Evolutionary conservation across 495 filamentous ascomycete genomes (phyloP), one percentile per base, ranked within the genome.

Genomic region (Penicillium simplicissimum): DNA sequence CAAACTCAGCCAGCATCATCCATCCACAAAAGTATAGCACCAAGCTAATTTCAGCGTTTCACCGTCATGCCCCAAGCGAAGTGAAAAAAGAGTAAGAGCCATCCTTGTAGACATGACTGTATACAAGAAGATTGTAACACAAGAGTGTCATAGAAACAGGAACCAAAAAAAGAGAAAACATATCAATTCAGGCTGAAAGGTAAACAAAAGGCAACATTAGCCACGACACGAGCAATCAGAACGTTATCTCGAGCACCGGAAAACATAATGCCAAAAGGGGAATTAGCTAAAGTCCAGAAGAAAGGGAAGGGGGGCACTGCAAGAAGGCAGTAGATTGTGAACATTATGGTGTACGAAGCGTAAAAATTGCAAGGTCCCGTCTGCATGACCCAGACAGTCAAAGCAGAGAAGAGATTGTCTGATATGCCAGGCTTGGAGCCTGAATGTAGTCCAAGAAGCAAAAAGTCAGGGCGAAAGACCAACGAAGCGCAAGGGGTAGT

Each of bases 41-140:
- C 28, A 43, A n/a, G 38, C 55, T 14, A 47, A 5, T 15, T 3
- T 36, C 33, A 53, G 8, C 31, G 19, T 31, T 10, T 13, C 23
- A 31, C 11, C 25, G 14, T 31, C 45, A 9, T 6, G 14, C n/a
- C 17, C 15, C 15, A 11, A 33, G 23, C 25, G 35, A 31, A 53
- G 51, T 31, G 28, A 31, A 15, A 53, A 53, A 35, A 17, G 23
- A 15, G 33, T 25, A 51, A 51, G 51, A 23, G 55, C 33, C 58
- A 23, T 58, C 15, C 35, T 56, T 43, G 40, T 63, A 51, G 56
- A 55, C 58, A 65, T 51, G 66, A 60, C 49, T 15, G 52, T 59
- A 59, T 67, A 54, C 38, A 53, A 59, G 35, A 17, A 38, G 55
- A 52, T 25, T 8, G 10, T 58, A 62, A 17, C 35, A 42, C n/a